Evolutionary conservation across 768 basidiomycete species (phyloP).

Genomic region (Mycena capillaripes): DNA sequence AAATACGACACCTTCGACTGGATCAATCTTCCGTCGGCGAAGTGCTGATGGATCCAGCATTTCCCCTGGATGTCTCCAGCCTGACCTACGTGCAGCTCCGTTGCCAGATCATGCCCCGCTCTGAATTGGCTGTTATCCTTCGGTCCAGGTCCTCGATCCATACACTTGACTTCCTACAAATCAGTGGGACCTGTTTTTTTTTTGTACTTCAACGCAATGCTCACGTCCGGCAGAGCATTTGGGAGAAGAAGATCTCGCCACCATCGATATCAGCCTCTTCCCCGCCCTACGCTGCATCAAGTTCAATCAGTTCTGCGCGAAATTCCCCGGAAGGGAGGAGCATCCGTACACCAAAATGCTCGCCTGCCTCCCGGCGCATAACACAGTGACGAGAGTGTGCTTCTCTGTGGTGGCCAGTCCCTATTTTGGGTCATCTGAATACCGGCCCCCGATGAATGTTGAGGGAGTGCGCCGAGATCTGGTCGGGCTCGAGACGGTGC

Average conservation of each 20-base stretch:
- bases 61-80: background rate
- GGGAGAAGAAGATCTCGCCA: too few species aligned
- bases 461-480: background rate
- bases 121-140: background rate
- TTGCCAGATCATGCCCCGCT: background rate
- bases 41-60: background rate
- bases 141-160: background rate
- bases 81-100: background rate
- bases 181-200: background rate
- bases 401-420: background rate
- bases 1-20: background rate
- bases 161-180: background rate
- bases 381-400: background rate
- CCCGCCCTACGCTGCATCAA: background rate
- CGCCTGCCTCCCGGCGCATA: background rate
- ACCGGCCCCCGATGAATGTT: background rate
- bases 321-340: too few species aligned
- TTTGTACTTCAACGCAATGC: too few species aligned
- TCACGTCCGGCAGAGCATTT: too few species aligned
- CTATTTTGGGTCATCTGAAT: background rate
- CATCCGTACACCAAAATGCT: background rate
- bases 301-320: background rate
- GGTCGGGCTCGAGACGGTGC: background rate
- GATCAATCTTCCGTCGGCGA: background rate
- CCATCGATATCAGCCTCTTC: slow-evolving; percentile 3